Base-by-base conservation (phyloP, 148 eudicot species). In the Silene uniflora region DNA sequence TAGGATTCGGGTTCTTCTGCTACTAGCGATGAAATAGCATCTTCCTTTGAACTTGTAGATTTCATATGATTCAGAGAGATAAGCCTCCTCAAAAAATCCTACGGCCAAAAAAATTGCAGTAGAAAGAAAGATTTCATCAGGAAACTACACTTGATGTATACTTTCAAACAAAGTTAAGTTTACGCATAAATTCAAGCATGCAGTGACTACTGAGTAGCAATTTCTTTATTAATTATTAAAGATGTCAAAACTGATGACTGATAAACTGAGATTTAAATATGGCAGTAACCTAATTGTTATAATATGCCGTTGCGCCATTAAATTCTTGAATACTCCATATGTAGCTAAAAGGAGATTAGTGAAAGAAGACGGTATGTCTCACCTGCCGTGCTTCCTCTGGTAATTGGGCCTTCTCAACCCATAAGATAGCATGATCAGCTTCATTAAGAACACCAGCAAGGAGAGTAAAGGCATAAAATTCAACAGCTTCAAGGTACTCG, bases 301-400 rank as follows among this genome's bases (percentile, higher is more conserved):
- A 24, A 61, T 9, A 76, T 60, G 60, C 16, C 25, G 10, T 6
- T 18, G 17, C 10, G 5, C 6, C 47, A 25, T 4, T 11, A 49
- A 11, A 8, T 19, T 77, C 24, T 72, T 49, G 63, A 49, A 17
- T 39, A 39, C 44, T 39, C 44, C 44, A 77, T 22, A 4, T 18
- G 63, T 19, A 17, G 19, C 24, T 7, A 8, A 16, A 19, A 24
- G 67, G 12, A 25, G 17, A 7, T 10, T 62, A 19, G 55, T n/a
- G 11, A 29, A 7, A 76, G 65, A 61, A 69, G 56, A 47, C 42
- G 60, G 59, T 59, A 46, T 59, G 42, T 22, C 66, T 78, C 78
- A 94, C 98, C 98, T 94, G 99, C 3, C 88, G 85, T 73, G 81
- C 87, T 78, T 84, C 87, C 77, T 83, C 92, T 5, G 99, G 96